A percentile compares a stretch with the other conserved stretches of the same genome.
phyloP scores from a whole-genome alignment of 768 basidiomycete genomes.

The Podaxis pistillaris region DNA sequence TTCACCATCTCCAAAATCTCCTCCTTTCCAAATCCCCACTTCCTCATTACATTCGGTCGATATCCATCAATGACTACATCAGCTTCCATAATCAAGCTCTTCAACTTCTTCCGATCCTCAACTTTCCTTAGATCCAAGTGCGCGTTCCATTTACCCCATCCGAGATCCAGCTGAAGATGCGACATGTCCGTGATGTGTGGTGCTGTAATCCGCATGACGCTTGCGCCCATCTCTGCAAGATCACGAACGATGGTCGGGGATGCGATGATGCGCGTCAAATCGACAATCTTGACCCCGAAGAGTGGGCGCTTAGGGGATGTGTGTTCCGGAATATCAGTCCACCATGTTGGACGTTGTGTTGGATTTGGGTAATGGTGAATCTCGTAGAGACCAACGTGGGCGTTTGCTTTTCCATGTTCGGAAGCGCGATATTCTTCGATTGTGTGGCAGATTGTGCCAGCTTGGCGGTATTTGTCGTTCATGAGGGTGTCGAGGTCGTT shows the following conservation, averaged over 20 bases:
- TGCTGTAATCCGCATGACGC: conserved; percentile 27
- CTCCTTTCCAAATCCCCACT: conserved; percentile 29
- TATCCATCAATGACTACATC: conserved; percentile 31
- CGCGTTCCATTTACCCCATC: conserved; percentile 28
- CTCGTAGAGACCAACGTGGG: conserved; percentile 24
- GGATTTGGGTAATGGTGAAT: conserved; percentile 23
- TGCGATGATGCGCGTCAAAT: conserved; percentile 29
- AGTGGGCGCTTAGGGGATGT: conserved; percentile 19
- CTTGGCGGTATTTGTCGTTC: conserved; percentile 24
- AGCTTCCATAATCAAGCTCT: conserved; percentile 21
- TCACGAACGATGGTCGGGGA: conserved; percentile 22
- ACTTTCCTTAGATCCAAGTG: conserved; percentile 24
- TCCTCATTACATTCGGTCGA: conserved; percentile 26
- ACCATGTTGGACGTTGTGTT: conserved; percentile 20
- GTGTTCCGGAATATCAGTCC: conserved; percentile 16
- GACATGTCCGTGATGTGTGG: conserved; percentile 25
- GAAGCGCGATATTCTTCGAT: conserved; percentile 21
- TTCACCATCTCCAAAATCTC: conserved; percentile 24
- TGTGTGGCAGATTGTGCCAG: conserved; percentile 23
- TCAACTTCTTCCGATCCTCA: conserved; percentile 18
- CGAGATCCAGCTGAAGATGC: conserved; percentile 20
- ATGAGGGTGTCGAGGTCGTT: conserved; percentile 20
- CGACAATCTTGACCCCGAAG: conserved; percentile 25
- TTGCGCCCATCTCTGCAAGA: conserved; percentile 28
- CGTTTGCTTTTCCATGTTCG: conserved; percentile 25